A percentile compares a stretch with the other conserved stretches of the same genome.
Evolutionary conservation across 225 moss, liverwort and hornwort species (phyloP).

Genomic region (Ulota crispa): DNA sequence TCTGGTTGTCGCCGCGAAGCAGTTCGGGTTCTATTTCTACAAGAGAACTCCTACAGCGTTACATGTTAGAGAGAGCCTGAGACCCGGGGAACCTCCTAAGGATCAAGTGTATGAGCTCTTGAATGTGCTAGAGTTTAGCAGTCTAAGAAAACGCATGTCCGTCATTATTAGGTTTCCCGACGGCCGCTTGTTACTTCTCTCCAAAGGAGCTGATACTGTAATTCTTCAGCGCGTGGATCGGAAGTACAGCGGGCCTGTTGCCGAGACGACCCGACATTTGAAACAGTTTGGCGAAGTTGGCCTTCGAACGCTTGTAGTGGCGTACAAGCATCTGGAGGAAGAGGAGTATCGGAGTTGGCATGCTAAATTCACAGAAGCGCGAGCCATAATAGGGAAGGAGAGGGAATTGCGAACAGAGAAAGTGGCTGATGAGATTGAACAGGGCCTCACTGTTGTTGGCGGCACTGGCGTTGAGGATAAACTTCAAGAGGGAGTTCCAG

Average conservation of each 20-base stretch:
- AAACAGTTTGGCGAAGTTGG: slow-evolving; percentile 79
- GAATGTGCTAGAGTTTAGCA: slow-evolving; percentile 82
- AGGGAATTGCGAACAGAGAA: slow-evolving; percentile 65
- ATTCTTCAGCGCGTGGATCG: slow-evolving; percentile 64
- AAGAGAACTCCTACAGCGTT: slow-evolving; percentile 64
- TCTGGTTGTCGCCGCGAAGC: slow-evolving; percentile 90
- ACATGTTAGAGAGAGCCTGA: slow-evolving; percentile 50
- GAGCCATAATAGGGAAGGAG: slow-evolving; percentile 59
- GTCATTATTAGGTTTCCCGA: slow-evolving; percentile 83
- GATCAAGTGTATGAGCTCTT: slow-evolving; percentile 70
- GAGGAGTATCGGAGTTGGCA: slow-evolving; percentile 61
- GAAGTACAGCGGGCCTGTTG: slow-evolving; percentile 44
- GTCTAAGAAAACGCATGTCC: slow-evolving; percentile 91
- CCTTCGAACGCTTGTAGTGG: slow-evolving; percentile 80
- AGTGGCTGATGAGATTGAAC: slow-evolving; percentile 75
- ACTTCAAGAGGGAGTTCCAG: slow-evolving; percentile 87
- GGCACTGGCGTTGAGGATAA: slow-evolving; percentile 98
- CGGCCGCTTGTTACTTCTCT: slow-evolving; percentile 61
- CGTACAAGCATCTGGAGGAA: slow-evolving; percentile 69
- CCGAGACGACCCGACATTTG: slow-evolving; percentile 62
- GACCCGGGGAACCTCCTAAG: slow-evolving; percentile 27
- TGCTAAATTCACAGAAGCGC: slow-evolving; percentile 54
- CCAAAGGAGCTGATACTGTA: slow-evolving; percentile 88
- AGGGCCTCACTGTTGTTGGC: slow-evolving; percentile 68
- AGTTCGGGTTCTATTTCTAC: slow-evolving; percentile 86